These are phyloP conservation scores for Nyctanthes arbortristis DNA, from an alignment of 257 asterid species.

Conservation along the genomic window DNA sequence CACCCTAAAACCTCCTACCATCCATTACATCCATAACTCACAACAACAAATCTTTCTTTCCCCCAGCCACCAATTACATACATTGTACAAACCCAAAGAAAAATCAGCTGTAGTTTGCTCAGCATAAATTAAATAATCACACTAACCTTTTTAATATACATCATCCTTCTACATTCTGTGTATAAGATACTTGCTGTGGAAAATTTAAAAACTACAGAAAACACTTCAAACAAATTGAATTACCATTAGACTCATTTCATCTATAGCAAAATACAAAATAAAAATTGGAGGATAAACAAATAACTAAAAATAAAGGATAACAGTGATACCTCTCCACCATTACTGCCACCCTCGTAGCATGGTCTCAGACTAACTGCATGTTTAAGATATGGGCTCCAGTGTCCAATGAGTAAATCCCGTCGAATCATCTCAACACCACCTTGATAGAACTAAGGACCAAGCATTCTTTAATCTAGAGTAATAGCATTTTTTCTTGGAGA, in stretches of 20 bases:
- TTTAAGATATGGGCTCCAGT: conserved; percentile 93
- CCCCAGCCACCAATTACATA: too few relatives aligned
- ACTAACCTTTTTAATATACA: not conserved
- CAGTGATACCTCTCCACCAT: conserved; percentile 86
- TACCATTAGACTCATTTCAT: not conserved
- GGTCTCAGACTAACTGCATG: conserved; percentile 85
- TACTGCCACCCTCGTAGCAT: conserved; percentile 77
- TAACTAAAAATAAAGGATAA: conserved; percentile 14
- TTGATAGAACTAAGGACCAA: conserved; percentile 63
- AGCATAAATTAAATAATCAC: too few relatives aligned
- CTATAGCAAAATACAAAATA: conserved; percentile 3
- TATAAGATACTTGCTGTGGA: too few relatives aligned
- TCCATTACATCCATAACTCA: too few relatives aligned
- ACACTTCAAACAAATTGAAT: not conserved
- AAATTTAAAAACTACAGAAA: not conserved
- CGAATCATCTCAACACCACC: conserved; percentile 98
- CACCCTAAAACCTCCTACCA: too few relatives aligned
- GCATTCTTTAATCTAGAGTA: conserved; percentile 21
- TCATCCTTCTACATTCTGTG: not conserved
- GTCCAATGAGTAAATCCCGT: conserved; percentile 97
- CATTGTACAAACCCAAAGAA: too few relatives aligned
- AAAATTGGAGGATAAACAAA: not conserved
- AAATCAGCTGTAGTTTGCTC: too few relatives aligned
- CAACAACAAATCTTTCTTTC: too few relatives aligned
- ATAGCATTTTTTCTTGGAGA: conserved; percentile 3